phyloP scores from a whole-genome alignment of 257 asterid species.

The Nicotiana otophora region DNA sequence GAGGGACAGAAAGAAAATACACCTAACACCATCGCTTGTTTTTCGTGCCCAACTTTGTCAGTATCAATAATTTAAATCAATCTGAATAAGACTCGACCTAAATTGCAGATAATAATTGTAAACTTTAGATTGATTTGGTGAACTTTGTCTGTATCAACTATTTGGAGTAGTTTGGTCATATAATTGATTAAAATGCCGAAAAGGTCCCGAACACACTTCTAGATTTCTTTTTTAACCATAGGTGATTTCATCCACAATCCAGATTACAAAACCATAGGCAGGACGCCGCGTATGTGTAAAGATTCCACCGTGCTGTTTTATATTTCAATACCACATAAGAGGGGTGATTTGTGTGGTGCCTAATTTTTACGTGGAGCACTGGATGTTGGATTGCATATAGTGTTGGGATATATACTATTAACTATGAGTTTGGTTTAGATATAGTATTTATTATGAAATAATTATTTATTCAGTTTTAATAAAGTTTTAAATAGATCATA shows the following conservation, averaged over 20 bases:
- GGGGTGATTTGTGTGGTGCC: too few species aligned
- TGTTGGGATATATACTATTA: too few species aligned
- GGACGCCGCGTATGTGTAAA: neutral
- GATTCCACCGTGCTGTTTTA: too few species aligned
- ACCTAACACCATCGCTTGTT: neutral
- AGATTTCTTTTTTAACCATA: neutral
- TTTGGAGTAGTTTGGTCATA: too few species aligned
- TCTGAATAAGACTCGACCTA: neutral
- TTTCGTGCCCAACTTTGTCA: neutral
- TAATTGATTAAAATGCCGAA: neutral
- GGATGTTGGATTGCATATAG: too few species aligned
- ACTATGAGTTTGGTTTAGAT: too few species aligned
- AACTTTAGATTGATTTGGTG: neutral
- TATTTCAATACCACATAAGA: too few species aligned
- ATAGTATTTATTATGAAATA: too few species aligned
- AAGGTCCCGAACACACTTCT: neutral
- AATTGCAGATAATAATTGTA: too few species aligned
- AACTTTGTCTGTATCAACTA: neutral
- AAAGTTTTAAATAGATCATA: too few species aligned
- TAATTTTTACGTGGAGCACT: too few species aligned
- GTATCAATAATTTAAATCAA: neutral
- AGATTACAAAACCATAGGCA: neutral
- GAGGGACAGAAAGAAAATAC: neutral
- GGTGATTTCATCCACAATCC: neutral
- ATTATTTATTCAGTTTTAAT: too few species aligned